Percentiles rank a stretch among this genome's conserved stretches.
These are phyloP conservation scores for Luffa acutangula DNA, from an alignment of 306 rosid genomes.

Conservation along the genomic window DNA sequence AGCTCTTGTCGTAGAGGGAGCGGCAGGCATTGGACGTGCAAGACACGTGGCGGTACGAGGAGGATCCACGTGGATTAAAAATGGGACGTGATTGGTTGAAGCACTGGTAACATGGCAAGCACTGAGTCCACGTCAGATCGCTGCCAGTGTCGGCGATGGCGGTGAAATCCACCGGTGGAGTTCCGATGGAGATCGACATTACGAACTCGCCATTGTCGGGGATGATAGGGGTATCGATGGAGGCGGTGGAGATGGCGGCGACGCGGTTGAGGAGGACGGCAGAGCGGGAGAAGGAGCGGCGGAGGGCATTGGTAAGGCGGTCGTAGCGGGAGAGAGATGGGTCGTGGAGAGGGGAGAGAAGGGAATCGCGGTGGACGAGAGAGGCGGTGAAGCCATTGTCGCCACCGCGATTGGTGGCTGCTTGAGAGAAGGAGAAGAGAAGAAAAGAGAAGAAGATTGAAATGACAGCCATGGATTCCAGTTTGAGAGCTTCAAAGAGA, in stretches of 20 bases:
- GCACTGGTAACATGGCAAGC: constrained; percentile 38
- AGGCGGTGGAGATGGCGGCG: background rate
- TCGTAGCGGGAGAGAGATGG: constrained; percentile 18
- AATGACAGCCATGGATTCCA: background rate
- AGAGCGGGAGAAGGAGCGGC: constrained; percentile 28
- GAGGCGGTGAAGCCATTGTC: constrained; percentile 5
- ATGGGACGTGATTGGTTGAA: constrained; percentile 33
- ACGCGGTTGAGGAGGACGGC: background rate
- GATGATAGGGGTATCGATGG: constrained; percentile 4
- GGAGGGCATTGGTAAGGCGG: constrained; percentile 28
- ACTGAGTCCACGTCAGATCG: constrained; percentile 53
- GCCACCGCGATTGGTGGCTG: background rate
- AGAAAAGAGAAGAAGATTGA: background rate
- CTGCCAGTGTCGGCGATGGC: constrained; percentile 56
- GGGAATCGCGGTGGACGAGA: constrained; percentile 43
- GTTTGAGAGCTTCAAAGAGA: background rate
- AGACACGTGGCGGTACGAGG: constrained; percentile 19
- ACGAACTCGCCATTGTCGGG: constrained; percentile 31
- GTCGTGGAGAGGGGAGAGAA: constrained; percentile 29
- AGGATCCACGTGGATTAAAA: constrained; percentile 31
- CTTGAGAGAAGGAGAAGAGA: background rate
- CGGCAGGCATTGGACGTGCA: constrained; percentile 21
- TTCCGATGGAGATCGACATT: constrained; percentile 41
- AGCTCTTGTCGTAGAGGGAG: background rate
- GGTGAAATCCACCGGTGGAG: constrained; percentile 26